phyloP scores from a whole-genome alignment of 495 filamentous ascomycete species.

The Hypoxylon trugodes region DNA sequence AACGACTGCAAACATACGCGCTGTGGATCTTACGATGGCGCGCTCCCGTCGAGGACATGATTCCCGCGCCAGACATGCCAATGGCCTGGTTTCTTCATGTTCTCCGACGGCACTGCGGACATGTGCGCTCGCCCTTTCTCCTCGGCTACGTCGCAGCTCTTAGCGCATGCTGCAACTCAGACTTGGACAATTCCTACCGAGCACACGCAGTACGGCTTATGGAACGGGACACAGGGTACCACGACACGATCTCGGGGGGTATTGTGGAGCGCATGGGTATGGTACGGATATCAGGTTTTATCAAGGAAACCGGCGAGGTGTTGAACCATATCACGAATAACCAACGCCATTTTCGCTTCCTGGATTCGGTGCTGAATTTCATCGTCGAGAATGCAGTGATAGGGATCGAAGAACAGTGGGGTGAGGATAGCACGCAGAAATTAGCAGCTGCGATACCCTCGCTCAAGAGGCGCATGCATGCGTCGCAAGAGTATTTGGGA shows the following conservation, averaged over 20 bases:
- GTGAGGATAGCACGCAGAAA: constrained; percentile 5
- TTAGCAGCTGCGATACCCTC: constrained; percentile 27
- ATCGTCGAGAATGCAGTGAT: constrained; percentile 19
- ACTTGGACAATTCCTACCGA: constrained; percentile 32
- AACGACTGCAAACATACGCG: constrained; percentile 18
- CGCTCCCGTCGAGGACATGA: no score
- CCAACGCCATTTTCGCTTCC: constrained; percentile 28
- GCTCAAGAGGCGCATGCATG: constrained; percentile 34
- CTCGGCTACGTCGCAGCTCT: constrained; percentile 37
- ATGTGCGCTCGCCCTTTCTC: constrained; percentile 29
- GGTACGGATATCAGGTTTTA: constrained; percentile 21
- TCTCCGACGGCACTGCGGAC: constrained; percentile 27
- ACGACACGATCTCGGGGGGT: constrained; percentile 19
- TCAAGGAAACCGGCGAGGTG: constrained; percentile 31
- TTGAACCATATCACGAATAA: constrained; percentile 31
- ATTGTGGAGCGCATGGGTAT: constrained; percentile 31
- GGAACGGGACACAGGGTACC: constrained; percentile 31
- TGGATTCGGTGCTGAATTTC: constrained; percentile 21
- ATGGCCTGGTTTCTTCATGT: constrained; percentile 31
- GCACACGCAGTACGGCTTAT: constrained; percentile 32
- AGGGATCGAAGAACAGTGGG: background rate
- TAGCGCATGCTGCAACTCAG: constrained; percentile 30
- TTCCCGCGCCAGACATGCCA: constrained; percentile 12
- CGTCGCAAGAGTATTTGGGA: constrained; percentile 34
- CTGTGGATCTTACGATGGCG: constrained; percentile 29